Evolutionary conservation across 2,329 filamentous ascomycete species (phyloP).

Genomic region (Penicillium sp.): DNA sequence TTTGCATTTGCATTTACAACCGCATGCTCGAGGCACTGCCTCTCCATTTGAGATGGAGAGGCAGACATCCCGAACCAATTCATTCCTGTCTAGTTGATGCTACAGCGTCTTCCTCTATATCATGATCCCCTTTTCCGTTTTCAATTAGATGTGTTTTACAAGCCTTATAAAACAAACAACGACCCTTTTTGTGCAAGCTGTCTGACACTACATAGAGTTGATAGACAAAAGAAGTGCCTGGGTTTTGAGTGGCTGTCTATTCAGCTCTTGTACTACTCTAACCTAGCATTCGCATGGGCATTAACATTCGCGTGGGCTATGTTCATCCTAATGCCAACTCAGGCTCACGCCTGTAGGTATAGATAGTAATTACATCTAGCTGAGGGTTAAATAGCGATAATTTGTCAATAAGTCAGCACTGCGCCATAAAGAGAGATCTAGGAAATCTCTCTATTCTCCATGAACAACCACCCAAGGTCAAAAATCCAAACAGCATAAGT

Average conservation of each 20-base stretch:
- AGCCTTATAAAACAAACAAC: neutral
- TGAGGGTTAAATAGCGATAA: neutral
- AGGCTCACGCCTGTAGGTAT: conserved; percentile 10
- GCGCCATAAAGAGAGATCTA: neutral
- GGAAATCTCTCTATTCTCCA: neutral
- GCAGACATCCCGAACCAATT: neutral
- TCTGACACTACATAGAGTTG: neutral
- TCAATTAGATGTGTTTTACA: neutral
- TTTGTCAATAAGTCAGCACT: neutral
- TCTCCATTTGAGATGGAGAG: conserved; percentile 2
- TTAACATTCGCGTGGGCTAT: neutral
- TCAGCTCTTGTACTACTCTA: conserved; percentile 23
- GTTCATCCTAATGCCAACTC: neutral
- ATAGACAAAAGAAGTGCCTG: neutral
- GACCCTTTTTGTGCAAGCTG: neutral
- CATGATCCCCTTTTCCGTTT: neutral
- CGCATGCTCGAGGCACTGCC: conserved; percentile 7
- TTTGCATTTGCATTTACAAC: conserved; percentile 11
- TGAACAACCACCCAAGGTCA: neutral
- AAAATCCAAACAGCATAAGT: neutral
- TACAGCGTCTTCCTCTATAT: neutral
- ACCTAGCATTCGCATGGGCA: conserved; percentile 10
- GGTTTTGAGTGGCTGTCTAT: neutral
- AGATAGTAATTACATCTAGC: neutral
- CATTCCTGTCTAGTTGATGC: neutral